Base-by-base conservation (phyloP, 1,139 yeast genomes). In the Suhomyces maxii region DNA sequence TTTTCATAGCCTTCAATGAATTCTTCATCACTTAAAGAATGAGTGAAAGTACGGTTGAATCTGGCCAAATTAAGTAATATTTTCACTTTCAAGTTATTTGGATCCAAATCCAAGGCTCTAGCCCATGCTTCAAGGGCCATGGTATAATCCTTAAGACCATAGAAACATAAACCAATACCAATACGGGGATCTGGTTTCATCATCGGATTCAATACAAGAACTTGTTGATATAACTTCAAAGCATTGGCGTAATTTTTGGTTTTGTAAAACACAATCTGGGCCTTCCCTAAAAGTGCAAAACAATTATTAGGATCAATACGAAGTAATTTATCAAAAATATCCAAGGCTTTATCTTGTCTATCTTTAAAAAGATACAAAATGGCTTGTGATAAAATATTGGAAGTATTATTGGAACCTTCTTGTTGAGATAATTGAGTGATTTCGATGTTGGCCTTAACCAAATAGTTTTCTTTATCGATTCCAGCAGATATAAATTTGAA, bases 161-260 rank as follows among this genome's bases (percentile, higher is more conserved):
- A 93, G 62, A 85, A 91, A 65, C 98, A 91, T 56, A 93, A 73
- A 36, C 99, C 99, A 53, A 93, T 84, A 25, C 99, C 99, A 48
- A 93, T 79, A 67, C 99, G 77, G 18, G 99, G 96, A 65, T 93
- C 99, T 1, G 98, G 98, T 53, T 79, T 78, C 60, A 86, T 72
- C 35, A 83, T 61, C 2, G 98, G 98, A 53, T 89, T 84, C 43
- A 85, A 74, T 40, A 84, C 77, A 54, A 93, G 73, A 8, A 89
- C 85, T 53, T 85, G 88, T 68, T 93, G 99, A 65, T 87, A 93
- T 39, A 87, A 66, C 61, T 85, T 86, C 56, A 93, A 77, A 13
- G 97, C 93, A 8, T 77, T 82, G 31, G 78, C 65, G 65, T 84
- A 90, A 61, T 88, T 87, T 52, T 82, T 83, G 3, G 73, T 65